phyloP scores from a whole-genome alignment of 129 eudicot genomes.

The Rutidosis leptorrhynchoides region DNA sequence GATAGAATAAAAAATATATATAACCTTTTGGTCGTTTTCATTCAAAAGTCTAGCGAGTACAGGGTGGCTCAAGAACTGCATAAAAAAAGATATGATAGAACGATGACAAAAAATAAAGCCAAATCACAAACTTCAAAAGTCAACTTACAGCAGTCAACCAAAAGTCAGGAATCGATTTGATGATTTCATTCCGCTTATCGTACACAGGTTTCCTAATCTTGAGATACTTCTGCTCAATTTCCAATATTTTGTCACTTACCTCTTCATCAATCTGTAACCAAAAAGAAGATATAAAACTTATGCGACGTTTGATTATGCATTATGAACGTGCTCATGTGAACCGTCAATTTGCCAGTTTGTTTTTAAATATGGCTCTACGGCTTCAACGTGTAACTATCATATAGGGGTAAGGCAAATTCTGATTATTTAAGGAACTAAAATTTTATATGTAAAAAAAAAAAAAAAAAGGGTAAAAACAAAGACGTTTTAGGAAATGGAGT shows the following conservation, averaged over 20 bases:
- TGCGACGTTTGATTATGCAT: neutral
- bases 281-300: slow-evolving; percentile 12
- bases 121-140: neutral
- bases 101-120: neutral
- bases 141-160: slow-evolving; percentile 89
- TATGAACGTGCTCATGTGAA: neutral
- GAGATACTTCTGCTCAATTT: slow-evolving; percentile 73
- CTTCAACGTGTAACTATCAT: neutral
- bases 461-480: too few relatives aligned
- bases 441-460: too few relatives aligned
- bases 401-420: neutral
- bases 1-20: too few relatives aligned
- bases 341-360: too few relatives aligned
- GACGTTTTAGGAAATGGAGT: neutral
- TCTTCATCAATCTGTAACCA: slow-evolving; percentile 72
- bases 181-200: slow-evolving; percentile 69
- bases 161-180: slow-evolving; percentile 82
- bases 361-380: neutral
- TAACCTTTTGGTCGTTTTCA: slow-evolving; percentile 94
- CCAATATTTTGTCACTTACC: slow-evolving; percentile 86
- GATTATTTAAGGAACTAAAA: neutral
- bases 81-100: slow-evolving; percentile 3
- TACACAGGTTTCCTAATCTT: slow-evolving; percentile 82
- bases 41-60: slow-evolving; percentile 64
- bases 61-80: slow-evolving; percentile 96